Evolutionary conservation across 2,329 filamentous ascomycete species (phyloP).

Genomic region (Bretziella fagacearum): DNA sequence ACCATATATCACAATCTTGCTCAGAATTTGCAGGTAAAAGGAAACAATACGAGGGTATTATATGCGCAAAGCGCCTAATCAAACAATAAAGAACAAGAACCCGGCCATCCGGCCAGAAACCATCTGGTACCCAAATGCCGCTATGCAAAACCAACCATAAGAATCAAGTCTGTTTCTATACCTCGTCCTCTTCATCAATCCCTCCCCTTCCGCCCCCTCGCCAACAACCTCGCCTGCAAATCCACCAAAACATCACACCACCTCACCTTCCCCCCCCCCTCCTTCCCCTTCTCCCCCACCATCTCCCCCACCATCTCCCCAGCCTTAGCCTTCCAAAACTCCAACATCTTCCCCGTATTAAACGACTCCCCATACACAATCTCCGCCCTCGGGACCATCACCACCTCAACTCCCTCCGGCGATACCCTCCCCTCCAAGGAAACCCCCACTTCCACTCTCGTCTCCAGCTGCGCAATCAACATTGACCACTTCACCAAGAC

Average conservation of each 20-base stretch:
- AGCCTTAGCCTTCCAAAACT: conserved; percentile 33
- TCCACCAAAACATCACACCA: conserved; percentile 42
- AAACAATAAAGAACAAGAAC: conserved; percentile 2
- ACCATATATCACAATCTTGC: neutral
- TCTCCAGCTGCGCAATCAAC: conserved; percentile 46
- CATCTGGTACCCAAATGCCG: neutral
- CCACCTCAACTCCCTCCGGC: conserved; percentile 36
- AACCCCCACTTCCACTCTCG: conserved; percentile 49
- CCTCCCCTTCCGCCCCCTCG: conserved; percentile 34
- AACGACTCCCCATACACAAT: conserved; percentile 67
- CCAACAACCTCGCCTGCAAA: conserved; percentile 37
- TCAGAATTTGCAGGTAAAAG: neutral
- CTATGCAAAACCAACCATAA: conserved; percentile 9
- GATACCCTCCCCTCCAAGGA: conserved; percentile 32
- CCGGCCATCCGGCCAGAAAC: neutral
- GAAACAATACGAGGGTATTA: conserved; percentile 5
- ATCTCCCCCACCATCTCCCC: conserved; percentile 4
- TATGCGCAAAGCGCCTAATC: neutral
- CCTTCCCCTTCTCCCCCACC: conserved; percentile 15
- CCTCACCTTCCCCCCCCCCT: conserved; percentile 21
- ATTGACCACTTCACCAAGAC: conserved; percentile 45
- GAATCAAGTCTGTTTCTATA: neutral
- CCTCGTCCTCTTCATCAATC: neutral
- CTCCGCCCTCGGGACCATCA: conserved; percentile 35
- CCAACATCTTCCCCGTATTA: conserved; percentile 56